These are phyloP conservation scores for Spinacia oleracea DNA, from an alignment of 179 eudicot species.

Conservation along the genomic window DNA sequence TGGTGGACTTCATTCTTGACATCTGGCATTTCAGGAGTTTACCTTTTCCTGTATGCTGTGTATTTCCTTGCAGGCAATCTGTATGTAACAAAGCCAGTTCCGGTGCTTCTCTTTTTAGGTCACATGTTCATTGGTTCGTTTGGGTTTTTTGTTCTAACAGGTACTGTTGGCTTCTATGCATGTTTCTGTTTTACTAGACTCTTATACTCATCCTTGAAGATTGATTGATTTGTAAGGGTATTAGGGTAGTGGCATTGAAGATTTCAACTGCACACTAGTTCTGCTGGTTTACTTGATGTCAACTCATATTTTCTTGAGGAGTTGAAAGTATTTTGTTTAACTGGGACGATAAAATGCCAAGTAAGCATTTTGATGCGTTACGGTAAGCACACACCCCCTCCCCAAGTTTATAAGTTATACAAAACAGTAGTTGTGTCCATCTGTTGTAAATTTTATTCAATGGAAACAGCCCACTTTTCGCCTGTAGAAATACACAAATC, in stretches of 20 bases:
- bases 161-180: slow-evolving; percentile 36
- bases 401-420: too few relatives aligned
- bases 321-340: too few relatives aligned
- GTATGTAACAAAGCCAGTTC: slow-evolving; percentile 31
- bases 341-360: too few relatives aligned
- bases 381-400: too few relatives aligned
- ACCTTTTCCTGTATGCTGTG: slow-evolving; percentile 32
- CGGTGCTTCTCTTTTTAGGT: slow-evolving; percentile 29
- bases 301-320: too few relatives aligned
- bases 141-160: slow-evolving; percentile 36
- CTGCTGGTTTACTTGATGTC: too few relatives aligned
- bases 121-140: slow-evolving; percentile 36
- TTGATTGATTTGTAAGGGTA: slow-evolving; percentile 22
- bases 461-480: too few relatives aligned
- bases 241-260: neutral
- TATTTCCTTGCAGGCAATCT: slow-evolving; percentile 31
- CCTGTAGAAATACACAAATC: too few relatives aligned
- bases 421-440: too few relatives aligned
- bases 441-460: too few relatives aligned
- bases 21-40: slow-evolving; percentile 33
- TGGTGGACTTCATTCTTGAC: slow-evolving; percentile 43
- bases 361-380: too few relatives aligned
- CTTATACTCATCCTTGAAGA: slow-evolving; percentile 40
- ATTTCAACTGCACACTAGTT: neutral
- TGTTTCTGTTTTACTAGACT: slow-evolving; percentile 34